Base-by-base conservation (phyloP, 768 basidiomycete genomes). In the Mycena sanguinolenta region DNA sequence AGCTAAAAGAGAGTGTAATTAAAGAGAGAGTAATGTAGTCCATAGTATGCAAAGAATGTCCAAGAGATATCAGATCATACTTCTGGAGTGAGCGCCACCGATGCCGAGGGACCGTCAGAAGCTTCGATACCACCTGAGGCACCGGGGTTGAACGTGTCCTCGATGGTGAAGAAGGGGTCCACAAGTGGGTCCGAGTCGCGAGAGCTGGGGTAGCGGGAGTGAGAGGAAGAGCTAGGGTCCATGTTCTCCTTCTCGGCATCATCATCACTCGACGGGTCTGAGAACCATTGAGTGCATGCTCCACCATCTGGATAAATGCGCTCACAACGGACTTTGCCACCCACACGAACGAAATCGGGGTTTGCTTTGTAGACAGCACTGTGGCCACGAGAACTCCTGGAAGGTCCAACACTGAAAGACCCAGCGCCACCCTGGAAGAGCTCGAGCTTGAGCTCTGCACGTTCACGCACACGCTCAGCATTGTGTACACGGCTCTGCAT, bases 161-260 rank as follows among this genome's bases (percentile, higher is more conserved):
- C n/a, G n/a, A n/a, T n/a, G n/a, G n/a, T n/a, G n/a, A n/a, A n/a
- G n/a, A n/a, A n/a, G n/a, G n/a, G n/a, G n/a, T n/a, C n/a, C n/a
- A n/a, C 4, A 17, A 42, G 19, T 4, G 10, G 12, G 36, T 14
- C 16, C 4, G 14, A 7, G 17, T 53, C 27, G 28, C 32, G 14
- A 17, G 17, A 9, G 17, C 52, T 53, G 52, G 52, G 32, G 28
- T 16, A 28, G 30, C 28, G n/a, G n/a, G 57, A 38, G 23, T 30
- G 58, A 27, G 58, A 42, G 14, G 58, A 42, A 16, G 58, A 58
- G 23, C 38, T 19, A 17, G 38, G 58, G 58, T 58, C 12, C 58
- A 12, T 17, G 38, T 58, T 58, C 58, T 58, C 58, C 38, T 42
- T 58, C 25, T 58, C 53, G 2, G 27, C 52, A 4, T 30, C 52